Base-by-base conservation (phyloP, 257 asterid genomes). In the Cordia subcordata region DNA sequence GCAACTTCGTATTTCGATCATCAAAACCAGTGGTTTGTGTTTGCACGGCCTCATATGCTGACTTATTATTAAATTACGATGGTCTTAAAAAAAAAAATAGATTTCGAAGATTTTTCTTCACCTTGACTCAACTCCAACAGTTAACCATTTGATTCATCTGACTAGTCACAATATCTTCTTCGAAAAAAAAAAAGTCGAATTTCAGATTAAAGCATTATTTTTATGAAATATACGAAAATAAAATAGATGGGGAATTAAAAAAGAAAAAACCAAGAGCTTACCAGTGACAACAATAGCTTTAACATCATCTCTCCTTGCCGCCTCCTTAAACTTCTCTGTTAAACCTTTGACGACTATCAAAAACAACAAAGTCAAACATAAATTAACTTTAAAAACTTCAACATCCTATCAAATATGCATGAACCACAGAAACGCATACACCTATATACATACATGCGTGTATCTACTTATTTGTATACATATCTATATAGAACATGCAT, bases 281-380 rank as follows among this genome's bases (percentile, higher is more conserved):
- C 99, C 97, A 1, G 79, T 73, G 1, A 93, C 66, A 60, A 93
- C 96, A 71, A 89, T 35, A 63, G 99, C 99, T 73, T 81, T 82
- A 32, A 93, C 88, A 64, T 93, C 99, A 55, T 80, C 70, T 77
- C 97, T 82, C 62, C 70, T 70, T 77, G 79, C 68, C 4, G 97
- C 96, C 72, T 85, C 95, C 3, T 65, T 62, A 53, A 76, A 77
- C 68, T 74, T 83, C 72, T 80, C 82, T 79, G 72, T 76, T 72
- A 93, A 67, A 39, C 92, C 92, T 62, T 65, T 82, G 61, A 85
- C 78, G 73, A 93, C 99, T 93, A 35, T 54, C 19, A 10, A 49
- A 4, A 61, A 59, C 49, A 56, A 11, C n/a, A 12, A 18, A 60
- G 15, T 0, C 3, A 23, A 39, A 53, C 17, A 51, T 16, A 33